Evolutionary conservation across 495 filamentous ascomycete species (phyloP), one percentile per base, ranked within the genome.

Genomic region (Darksidea phi): DNA sequence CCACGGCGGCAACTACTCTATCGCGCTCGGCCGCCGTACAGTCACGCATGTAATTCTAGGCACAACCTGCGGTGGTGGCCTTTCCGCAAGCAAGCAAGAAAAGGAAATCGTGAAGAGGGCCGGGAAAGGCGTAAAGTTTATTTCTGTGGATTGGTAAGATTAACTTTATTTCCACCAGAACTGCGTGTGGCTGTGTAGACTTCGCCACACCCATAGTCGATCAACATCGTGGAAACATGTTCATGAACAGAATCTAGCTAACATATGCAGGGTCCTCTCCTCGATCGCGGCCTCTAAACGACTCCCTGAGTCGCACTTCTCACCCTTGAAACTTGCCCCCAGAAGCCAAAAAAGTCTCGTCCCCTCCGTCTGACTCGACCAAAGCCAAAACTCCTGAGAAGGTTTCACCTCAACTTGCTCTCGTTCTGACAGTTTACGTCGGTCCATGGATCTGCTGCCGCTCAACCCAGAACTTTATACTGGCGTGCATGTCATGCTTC

Each of bases 21-120:
- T 89, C 13, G 77, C 81, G 53, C 80, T 96, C 17, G 84, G 83
- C 5, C 82, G 90, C 10, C 81, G 84, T 20, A 78, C 79, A 36
- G 89, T 96, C 37, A 95, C 91, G 10, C 94, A 98, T 73, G 86
- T 97, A 58, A 87, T 98, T 52, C 66, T 97, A 15, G 90, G 88
- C 1, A 78, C 71, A 48, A 81, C 84, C 12, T 80, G 79, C 7
- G 92, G 91, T 0, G 92, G 92, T 26, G 91, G 90, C 0, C 76
- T 98, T 10, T 82, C 91, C 1, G 90, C 81, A 10, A 77, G 80
- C 37, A 97, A 97, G 74, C 72, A 95, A 18, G 86, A 97, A 70
- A 88, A 83, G 70, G 92, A 96, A 73, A 87, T 96, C 53, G 69
- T 72, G 37, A 75, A 77, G 43, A 77, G 86, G 3, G 81, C 84